Conservation (phyloP, 306 rosid genomes). For the Herpetospermum pedunculosum region DNA sequence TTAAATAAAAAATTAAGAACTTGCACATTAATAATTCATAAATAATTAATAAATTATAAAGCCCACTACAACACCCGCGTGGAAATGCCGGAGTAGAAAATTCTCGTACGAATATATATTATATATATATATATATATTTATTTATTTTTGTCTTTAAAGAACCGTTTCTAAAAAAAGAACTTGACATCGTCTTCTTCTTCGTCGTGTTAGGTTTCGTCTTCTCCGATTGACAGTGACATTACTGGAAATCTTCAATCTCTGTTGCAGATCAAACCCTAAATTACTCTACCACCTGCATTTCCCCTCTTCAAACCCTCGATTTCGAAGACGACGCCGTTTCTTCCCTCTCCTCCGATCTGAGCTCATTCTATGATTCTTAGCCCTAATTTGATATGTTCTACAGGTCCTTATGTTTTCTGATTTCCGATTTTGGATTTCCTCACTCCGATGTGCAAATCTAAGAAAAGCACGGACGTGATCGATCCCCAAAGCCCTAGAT, state of each 20-base stretch:
- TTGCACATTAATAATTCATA: neutral
- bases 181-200: neutral
- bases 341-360: no score
- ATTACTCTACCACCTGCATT: neutral
- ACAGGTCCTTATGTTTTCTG: neutral
- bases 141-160: neutral
- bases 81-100: neutral
- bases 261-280: neutral
- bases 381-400: neutral
- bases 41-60: neutral
- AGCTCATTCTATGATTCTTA: neutral
- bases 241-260: neutral
- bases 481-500: slow-evolving; percentile 22
- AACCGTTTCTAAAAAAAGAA: neutral
- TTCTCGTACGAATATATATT: neutral
- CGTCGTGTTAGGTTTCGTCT: neutral
- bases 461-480: slow-evolving; percentile 46
- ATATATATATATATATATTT: no score
- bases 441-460: slow-evolving; percentile 46
- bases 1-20: no score
- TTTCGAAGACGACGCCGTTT: neutral
- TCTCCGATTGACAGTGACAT: slow-evolving; percentile 3
- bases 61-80: neutral
- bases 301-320: neutral
- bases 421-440: neutral